These are phyloP conservation scores for Juglanconis oblonga DNA, from an alignment of 2,329 filamentous ascomycete species.

Conservation along the genomic window DNA sequence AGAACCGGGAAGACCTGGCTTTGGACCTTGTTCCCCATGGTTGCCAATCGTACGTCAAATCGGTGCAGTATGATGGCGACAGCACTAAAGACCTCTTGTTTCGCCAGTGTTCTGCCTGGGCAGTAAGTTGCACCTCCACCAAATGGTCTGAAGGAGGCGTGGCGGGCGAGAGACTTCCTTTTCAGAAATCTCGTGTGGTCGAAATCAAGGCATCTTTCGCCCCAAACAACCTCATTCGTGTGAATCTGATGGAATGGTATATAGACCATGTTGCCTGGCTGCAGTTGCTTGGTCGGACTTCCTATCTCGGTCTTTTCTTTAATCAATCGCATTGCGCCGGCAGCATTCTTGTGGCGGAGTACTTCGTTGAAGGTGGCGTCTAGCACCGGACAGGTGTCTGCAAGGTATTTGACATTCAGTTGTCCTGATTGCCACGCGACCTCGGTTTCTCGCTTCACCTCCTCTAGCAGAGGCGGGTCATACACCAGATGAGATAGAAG, in stretches of 20 bases:
- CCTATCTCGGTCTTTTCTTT: not conserved
- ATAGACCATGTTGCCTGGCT: not conserved
- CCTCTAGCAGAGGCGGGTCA: not conserved
- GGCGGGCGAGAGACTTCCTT: not conserved
- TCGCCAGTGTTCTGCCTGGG: not conserved
- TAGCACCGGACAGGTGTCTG: not conserved
- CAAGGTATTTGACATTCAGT: not conserved
- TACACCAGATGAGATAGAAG: not conserved
- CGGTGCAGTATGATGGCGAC: conserved; percentile 1
- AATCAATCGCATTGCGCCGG: not conserved
- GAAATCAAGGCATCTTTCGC: not conserved
- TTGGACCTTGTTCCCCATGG: not conserved
- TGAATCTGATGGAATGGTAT: conserved; percentile 3
- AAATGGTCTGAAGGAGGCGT: not conserved
- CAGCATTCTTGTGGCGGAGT: conserved; percentile 2
- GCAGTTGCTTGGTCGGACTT: not conserved
- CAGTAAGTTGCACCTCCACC: not conserved
- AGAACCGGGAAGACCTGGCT: not conserved
- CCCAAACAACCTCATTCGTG: not conserved
- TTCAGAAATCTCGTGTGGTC: not conserved
- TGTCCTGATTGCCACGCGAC: not conserved
- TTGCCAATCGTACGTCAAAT: not conserved
- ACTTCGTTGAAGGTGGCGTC: not conserved
- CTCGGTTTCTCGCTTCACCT: not conserved
- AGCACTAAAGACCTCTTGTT: conserved; percentile 1